These are phyloP conservation scores for Cyberlindnera maritima DNA, from an alignment of 805 yeast genomes.

Conservation along the genomic window DNA sequence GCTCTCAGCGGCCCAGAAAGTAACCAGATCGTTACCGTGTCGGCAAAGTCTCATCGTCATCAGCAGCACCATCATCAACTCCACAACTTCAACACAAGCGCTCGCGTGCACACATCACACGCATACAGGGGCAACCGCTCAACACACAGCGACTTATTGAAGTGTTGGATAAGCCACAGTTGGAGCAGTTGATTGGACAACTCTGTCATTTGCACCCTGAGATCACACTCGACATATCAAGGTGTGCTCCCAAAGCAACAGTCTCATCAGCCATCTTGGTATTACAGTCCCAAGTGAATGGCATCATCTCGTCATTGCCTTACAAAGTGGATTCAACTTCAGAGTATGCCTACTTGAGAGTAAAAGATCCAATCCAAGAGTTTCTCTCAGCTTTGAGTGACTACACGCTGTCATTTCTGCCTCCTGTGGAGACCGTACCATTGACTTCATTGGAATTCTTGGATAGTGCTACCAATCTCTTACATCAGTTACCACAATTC, in stretches of 20 bases:
- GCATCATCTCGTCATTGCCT: constrained; percentile 42
- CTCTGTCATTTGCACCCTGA: constrained; percentile 64
- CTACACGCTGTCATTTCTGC: constrained; percentile 67
- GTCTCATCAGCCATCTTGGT: too few species aligned
- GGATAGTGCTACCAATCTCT: too few species aligned
- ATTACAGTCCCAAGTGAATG: constrained; percentile 9
- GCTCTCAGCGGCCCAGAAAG: too few species aligned
- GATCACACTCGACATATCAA: constrained; percentile 46
- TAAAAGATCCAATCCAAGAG: constrained; percentile 64
- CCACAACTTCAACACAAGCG: constrained; percentile 1
- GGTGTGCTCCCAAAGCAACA: constrained; percentile 17
- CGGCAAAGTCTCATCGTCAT: too few species aligned
- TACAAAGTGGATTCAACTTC: constrained; percentile 70
- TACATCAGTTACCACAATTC: too few species aligned
- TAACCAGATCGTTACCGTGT: too few species aligned
- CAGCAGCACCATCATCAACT: neutral
- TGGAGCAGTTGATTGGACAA: constrained; percentile 49
- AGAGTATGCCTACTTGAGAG: constrained; percentile 76
- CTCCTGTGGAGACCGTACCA: constrained; percentile 59
- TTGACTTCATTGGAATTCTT: constrained; percentile 41
- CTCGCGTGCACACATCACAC: neutral
- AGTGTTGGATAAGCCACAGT: constrained; percentile 55
- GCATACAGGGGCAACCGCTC: constrained; percentile 53
- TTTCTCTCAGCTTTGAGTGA: constrained; percentile 71
- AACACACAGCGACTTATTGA: constrained; percentile 67